Evolutionary conservation across 345 rosid genomes (phyloP), one percentile per base, ranked within the genome.

Genomic region (Salix exigua): DNA sequence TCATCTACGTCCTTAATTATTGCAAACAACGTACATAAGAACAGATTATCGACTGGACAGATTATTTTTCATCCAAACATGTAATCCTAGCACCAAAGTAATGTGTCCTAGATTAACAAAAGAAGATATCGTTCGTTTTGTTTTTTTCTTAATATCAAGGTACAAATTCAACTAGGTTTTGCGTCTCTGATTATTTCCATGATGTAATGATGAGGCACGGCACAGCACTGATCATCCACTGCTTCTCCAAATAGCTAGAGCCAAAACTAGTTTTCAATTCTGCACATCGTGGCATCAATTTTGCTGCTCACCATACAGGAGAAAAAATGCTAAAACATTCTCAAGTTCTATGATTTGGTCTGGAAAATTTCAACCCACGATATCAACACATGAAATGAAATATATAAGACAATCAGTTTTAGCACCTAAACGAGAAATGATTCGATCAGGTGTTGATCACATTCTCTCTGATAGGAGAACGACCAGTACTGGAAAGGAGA

Each of bases 401-500:
- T 17, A n/a, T 17, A 48, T 9, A 42, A 42, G 28, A 23, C 7
- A 51, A 62, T 30, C 65, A 21, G 33, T 4, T 65, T 50, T 28
- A 48, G 18, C 61, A 66, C n/a, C 21, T n/a, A 66, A 30, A 26
- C 21, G 25, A 25, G 5, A 51, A n/a, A 46, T 50, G 17, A 66
- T 48, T 40, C 63, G 53, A 37, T n/a, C n/a, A n/a, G n/a, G 48
- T 50, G 35, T n/a, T 48, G 68, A 28, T 69, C 63, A 55, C n/a
- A 31, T 74, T 76, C 70, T 70, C 58, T 66, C 25, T 66, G 18
- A 4, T 13, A 60, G 77, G 82, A 76, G 79, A 81, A 80, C 84
- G 80, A 30, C 40, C 21, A 51, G 13, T n/a, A n/a, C n/a, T 70
- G 38, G 13, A 73, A 70, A 50, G 44, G 10, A 40, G 31, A 21